Percentiles rank a stretch among this genome's conserved stretches.
These are phyloP conservation scores for Dichotomocladium elegans DNA, from an alignment of 371 early-diverging fungal species.

Conservation along the genomic window DNA sequence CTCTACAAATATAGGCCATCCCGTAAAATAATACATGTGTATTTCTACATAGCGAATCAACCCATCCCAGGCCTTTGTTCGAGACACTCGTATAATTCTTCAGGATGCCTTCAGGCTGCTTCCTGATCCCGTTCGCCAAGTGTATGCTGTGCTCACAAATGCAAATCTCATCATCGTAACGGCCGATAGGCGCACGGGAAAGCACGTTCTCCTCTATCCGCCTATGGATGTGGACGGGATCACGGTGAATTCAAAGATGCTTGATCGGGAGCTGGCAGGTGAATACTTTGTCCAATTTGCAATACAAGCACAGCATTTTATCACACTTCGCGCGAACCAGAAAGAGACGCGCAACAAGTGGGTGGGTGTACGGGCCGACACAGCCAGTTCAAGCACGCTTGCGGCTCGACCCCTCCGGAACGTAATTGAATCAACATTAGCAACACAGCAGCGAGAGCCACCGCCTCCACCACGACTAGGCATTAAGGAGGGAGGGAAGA, in stretches of 20 bases:
- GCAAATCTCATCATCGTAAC: constrained; percentile 7
- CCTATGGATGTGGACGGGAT: constrained; percentile 19
- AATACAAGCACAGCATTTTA: constrained; percentile 8
- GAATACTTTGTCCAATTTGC: constrained; percentile 22
- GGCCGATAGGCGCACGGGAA: no score
- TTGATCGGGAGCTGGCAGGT: constrained; percentile 26
- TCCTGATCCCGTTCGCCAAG: constrained; percentile 12
- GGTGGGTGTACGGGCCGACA: constrained; percentile 11
- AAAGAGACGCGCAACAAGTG: constrained; percentile 24
- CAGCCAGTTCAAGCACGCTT: constrained; percentile 7
- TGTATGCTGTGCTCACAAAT: constrained; percentile 19
- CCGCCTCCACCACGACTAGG: no score
- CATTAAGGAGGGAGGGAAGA: neutral
- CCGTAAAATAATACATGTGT: neutral
- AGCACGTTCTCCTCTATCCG: constrained; percentile 15
- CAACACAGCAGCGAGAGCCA: no score
- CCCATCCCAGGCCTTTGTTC: neutral
- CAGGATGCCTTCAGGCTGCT: constrained; percentile 14
- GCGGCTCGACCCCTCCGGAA: constrained; percentile 4
- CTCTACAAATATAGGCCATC: no score
- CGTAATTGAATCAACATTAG: neutral
- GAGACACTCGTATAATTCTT: constrained; percentile 4
- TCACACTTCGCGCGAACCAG: constrained; percentile 16
- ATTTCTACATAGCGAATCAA: neutral
- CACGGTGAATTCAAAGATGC: constrained; percentile 16